Evolutionary conservation across 305 asterid species (phyloP).

Genomic region (Nicotiana rustica): DNA sequence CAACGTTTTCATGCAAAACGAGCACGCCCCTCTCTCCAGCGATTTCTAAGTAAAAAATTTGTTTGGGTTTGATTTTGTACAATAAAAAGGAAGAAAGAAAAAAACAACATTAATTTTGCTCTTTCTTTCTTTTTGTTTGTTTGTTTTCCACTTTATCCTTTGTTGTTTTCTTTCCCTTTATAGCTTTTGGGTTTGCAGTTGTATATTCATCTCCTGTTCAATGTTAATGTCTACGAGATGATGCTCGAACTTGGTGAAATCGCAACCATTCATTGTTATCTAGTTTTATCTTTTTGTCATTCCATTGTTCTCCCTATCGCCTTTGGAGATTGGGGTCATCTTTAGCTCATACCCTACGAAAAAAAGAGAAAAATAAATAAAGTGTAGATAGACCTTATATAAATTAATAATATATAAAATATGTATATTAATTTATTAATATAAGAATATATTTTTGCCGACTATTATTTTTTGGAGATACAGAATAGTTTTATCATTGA

Average conservation of each 20-base stretch:
- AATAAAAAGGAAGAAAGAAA: background rate
- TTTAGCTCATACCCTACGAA: too few species aligned
- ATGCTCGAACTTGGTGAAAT: background rate
- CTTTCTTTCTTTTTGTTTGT: conserved; percentile 17
- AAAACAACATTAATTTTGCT: background rate
- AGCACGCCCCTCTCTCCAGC: conserved; percentile 27
- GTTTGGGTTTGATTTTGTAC: conserved; percentile 4
- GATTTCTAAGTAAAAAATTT: conserved; percentile 30
- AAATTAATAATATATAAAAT: too few species aligned
- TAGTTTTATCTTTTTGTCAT: background rate
- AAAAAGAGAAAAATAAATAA: too few species aligned
- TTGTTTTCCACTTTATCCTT: background rate
- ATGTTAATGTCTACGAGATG: background rate
- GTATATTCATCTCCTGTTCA: background rate
- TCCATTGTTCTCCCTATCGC: too few species aligned
- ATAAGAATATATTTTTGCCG: too few species aligned
- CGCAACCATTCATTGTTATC: background rate
- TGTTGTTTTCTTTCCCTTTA: background rate
- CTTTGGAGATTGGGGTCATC: too few species aligned
- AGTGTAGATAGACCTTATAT: too few species aligned
- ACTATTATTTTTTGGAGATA: too few species aligned
- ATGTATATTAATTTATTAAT: too few species aligned
- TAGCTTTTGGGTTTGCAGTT: conserved; percentile 17
- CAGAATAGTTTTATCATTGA: too few species aligned
- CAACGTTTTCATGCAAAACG: conserved; percentile 36